Conservation (phyloP, 495 filamentous ascomycete genomes). For the Penicillium arizonense region DNA sequence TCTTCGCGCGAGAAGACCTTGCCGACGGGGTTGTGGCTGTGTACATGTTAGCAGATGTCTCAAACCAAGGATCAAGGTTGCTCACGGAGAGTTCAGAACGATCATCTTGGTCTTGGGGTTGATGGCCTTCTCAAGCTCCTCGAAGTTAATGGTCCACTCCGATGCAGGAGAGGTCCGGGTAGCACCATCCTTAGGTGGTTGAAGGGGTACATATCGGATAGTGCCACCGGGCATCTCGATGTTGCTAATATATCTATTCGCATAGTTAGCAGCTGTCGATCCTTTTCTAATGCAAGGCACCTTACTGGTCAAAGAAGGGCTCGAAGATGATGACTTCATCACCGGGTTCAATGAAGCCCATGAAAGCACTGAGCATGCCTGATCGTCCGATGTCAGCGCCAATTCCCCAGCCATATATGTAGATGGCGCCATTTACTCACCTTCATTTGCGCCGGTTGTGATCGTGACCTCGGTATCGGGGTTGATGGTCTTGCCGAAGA, state of each 20-base stretch:
- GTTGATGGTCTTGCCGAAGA: conserved; percentile 75
- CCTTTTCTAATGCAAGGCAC: background rate
- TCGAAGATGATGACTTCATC: conserved; percentile 98
- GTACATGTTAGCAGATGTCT: conserved; percentile 1
- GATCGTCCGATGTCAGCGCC: background rate
- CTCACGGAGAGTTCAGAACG: conserved; percentile 52
- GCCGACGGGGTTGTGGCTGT: conserved; percentile 89
- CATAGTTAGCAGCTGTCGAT: conserved; percentile 1
- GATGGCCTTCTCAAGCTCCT: conserved; percentile 79
- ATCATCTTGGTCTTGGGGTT: conserved; percentile 91
- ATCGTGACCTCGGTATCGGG: conserved; percentile 91
- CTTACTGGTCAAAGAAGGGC: conserved; percentile 96
- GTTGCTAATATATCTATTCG: conserved; percentile 79
- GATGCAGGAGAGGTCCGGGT: conserved; percentile 75
- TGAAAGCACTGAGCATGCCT: conserved; percentile 88
- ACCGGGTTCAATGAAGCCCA: conserved; percentile 91
- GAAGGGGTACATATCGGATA: conserved; percentile 89
- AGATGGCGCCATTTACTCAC: conserved; percentile 31
- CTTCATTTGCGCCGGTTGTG: conserved; percentile 96
- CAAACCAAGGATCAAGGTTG: background rate
- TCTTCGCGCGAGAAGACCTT: conserved; percentile 88
- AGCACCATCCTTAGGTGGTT: conserved; percentile 83
- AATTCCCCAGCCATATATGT: background rate
- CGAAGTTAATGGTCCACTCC: conserved; percentile 86
- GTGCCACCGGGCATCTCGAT: conserved; percentile 97